Evolutionary conservation across 2,329 filamentous ascomycete genomes (phyloP).

Genomic region (Exutisphaerella laricina): DNA sequence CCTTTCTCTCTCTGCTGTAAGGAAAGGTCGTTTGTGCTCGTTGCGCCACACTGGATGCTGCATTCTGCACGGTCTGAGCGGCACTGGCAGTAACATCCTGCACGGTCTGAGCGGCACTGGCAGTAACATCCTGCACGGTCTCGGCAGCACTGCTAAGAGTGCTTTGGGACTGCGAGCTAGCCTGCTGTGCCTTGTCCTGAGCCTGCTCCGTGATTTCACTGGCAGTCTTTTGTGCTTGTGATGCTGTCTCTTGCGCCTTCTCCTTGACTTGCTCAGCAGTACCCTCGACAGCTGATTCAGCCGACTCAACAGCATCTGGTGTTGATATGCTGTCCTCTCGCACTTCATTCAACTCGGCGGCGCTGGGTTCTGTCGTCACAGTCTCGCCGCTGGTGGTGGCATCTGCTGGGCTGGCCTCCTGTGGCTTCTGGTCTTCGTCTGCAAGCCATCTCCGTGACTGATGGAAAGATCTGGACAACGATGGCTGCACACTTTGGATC

Average conservation of each 20-base stretch:
- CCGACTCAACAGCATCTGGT: conserved; percentile 24
- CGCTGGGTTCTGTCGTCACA: conserved; percentile 29
- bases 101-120: conserved; percentile 6
- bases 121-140: conserved; percentile 10
- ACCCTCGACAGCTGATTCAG: conserved; percentile 14
- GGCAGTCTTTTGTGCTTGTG: conserved; percentile 8
- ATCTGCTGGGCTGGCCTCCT: conserved; percentile 21
- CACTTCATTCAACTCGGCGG: conserved; percentile 28
- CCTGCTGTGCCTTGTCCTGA: conserved; percentile 21
- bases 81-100: neutral
- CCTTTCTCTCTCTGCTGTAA: neutral
- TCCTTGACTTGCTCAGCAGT: conserved; percentile 18
- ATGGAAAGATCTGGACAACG: conserved; percentile 34
- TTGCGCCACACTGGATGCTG: conserved; percentile 3
- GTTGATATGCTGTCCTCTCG: conserved; percentile 22
- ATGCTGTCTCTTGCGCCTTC: conserved; percentile 19
- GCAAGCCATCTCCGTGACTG: conserved; percentile 35
- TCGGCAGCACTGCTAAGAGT: conserved; percentile 14
- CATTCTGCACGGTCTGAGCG: conserved; percentile 3
- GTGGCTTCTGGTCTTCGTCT: conserved; percentile 37
- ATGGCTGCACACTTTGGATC: conserved; percentile 36
- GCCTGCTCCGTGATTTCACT: conserved; percentile 19
- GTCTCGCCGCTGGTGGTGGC: conserved; percentile 34
- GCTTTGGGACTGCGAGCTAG: conserved; percentile 8
- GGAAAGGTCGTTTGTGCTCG: neutral